Evolutionary conservation across 1,139 yeast species (phyloP).

Genomic region (Saccharomycopsis crataegensis): DNA sequence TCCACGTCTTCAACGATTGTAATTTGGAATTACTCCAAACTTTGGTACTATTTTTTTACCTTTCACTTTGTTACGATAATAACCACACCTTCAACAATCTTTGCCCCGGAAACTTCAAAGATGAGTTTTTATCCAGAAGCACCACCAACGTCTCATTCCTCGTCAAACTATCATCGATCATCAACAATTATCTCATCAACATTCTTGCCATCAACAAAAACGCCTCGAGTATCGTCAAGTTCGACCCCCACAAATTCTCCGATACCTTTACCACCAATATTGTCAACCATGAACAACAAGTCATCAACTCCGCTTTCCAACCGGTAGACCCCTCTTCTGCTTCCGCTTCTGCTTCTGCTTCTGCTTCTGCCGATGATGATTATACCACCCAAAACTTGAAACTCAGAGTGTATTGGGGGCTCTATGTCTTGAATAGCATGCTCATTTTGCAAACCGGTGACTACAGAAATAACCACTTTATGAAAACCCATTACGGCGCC

Average conservation of each 20-base stretch:
- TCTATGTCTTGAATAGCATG: slow-evolving; percentile 14
- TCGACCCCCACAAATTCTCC: no score
- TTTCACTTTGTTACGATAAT: slow-evolving; percentile 2
- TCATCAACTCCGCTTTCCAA: neutral
- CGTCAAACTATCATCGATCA: slow-evolving; percentile 5
- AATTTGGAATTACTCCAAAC: slow-evolving; percentile 4
- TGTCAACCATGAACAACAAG: neutral
- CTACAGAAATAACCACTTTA: slow-evolving; percentile 8
- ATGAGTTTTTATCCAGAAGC: neutral
- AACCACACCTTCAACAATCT: neutral
- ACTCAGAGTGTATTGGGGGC: slow-evolving; percentile 12
- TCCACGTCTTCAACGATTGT: neutral
- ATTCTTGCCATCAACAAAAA: neutral
- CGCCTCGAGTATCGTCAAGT: no score
- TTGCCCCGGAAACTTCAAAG: neutral
- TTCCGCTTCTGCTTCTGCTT: no score
- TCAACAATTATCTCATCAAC: slow-evolving; percentile 1
- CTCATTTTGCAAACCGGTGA: slow-evolving; percentile 10
- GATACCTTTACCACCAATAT: no score
- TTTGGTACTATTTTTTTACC: slow-evolving; percentile 10
- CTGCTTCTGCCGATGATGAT: neutral
- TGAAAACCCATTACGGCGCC: slow-evolving; percentile 6
- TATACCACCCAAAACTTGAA: neutral
- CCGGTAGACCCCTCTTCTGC: neutral
- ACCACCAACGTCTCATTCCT: slow-evolving; percentile 5